phyloP scores from a whole-genome alignment of 257 asterid species.

The Solanum chmielewskii region DNA sequence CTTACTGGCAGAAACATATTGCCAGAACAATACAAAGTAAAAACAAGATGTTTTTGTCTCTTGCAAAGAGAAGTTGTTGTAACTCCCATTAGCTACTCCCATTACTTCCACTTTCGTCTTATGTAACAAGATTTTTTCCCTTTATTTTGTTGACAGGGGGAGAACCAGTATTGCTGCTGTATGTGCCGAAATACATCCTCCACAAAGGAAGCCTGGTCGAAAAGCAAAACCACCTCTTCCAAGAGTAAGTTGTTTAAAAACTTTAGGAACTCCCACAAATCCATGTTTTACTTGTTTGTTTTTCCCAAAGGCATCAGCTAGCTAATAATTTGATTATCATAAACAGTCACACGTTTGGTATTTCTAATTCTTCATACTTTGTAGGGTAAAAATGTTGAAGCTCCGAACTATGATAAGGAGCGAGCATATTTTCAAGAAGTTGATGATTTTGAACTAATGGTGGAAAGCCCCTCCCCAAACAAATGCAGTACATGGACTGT shows the following conservation, averaged over 20 bases:
- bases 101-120: background rate
- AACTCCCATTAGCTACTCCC: background rate
- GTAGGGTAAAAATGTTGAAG: constrained; percentile 45
- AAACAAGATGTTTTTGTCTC: background rate
- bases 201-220: constrained; percentile 43
- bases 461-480: constrained; percentile 97
- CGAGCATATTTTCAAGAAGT: constrained; percentile 80
- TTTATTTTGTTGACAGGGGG: constrained; percentile 49
- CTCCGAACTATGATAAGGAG: constrained; percentile 58
- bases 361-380: constrained; percentile 6
- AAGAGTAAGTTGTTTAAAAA: constrained; percentile 25
- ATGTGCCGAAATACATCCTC: constrained; percentile 41
- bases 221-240: constrained; percentile 84
- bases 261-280: background rate
- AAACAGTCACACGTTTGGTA: background rate
- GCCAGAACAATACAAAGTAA: background rate
- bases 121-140: background rate
- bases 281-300: background rate
- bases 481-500: constrained; percentile 59
- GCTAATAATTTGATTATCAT: background rate
- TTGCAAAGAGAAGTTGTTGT: background rate
- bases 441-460: constrained; percentile 79
- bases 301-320: background rate
- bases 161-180: constrained; percentile 82
- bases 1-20: background rate